A percentile compares a stretch with the other conserved stretches of the same genome.
phyloP scores from a whole-genome alignment of 2,329 filamentous ascomycete genomes.

The Nemania bipapillata region DNA sequence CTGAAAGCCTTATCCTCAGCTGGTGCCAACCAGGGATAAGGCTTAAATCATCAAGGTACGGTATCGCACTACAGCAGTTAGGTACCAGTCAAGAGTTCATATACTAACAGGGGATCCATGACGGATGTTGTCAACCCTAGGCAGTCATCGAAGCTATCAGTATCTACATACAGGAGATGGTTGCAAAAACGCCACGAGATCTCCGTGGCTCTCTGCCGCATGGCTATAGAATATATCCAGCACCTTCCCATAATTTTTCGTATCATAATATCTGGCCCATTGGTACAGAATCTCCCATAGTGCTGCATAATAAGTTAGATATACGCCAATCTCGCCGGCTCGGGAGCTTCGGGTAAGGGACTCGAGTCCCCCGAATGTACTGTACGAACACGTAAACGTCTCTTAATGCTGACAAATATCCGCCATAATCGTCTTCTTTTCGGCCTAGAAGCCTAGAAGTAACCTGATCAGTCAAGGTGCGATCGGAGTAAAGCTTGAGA shows the following conservation, averaged over 20 bases:
- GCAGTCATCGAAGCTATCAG: constrained; percentile 1
- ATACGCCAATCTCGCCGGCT: constrained; percentile 4
- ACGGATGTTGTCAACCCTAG: constrained; percentile 23
- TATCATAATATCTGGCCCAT: background rate
- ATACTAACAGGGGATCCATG: constrained; percentile 36
- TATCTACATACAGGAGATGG: too few relatives aligned
- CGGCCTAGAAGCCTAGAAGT: background rate
- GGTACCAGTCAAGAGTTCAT: constrained; percentile 4
- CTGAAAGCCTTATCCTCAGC: constrained; percentile 21
- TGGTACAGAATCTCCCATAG: background rate
- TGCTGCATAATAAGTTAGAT: background rate
- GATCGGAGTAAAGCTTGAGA: background rate
- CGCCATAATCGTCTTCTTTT: background rate
- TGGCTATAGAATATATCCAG: background rate
- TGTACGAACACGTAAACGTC: background rate
- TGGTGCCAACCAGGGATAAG: constrained; percentile 4
- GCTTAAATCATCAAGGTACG: background rate
- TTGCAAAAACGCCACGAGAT: background rate
- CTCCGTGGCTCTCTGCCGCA: too few relatives aligned
- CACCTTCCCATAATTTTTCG: background rate
- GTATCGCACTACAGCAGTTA: background rate
- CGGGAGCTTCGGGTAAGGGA: background rate
- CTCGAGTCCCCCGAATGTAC: background rate
- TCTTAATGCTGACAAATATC: constrained; percentile 16
- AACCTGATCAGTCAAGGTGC: background rate